Percentiles rank a stretch among this genome's conserved stretches.
Evolutionary conservation across 2,329 filamentous ascomycete genomes (phyloP).

Genomic region (Ophiostoma himal-ulmi): DNA sequence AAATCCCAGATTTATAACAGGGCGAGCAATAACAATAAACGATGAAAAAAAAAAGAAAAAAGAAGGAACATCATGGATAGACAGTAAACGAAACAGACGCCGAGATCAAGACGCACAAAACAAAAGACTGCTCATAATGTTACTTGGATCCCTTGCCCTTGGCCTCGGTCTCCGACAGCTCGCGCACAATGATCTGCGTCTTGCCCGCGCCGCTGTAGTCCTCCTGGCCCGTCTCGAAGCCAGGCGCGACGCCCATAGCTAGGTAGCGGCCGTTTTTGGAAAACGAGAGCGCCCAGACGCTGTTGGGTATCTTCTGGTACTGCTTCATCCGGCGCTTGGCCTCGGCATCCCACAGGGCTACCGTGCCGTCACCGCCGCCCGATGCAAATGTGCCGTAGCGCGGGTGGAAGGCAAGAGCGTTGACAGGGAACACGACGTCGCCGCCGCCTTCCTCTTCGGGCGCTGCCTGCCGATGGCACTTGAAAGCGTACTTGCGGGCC

Average conservation of each 20-base stretch:
- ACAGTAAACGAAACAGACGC: neutral
- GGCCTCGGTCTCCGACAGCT: constrained; percentile 81
- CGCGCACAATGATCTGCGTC: constrained; percentile 72
- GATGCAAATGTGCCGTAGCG: constrained; percentile 78
- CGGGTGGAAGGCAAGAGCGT: constrained; percentile 83
- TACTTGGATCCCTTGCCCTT: constrained; percentile 74
- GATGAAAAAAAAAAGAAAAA: neutral
- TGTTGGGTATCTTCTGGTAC: constrained; percentile 77
- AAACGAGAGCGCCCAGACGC: constrained; percentile 71
- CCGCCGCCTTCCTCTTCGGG: constrained; percentile 56
- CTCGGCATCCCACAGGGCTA: constrained; percentile 89
- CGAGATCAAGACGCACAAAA: neutral
- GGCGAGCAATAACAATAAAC: constrained; percentile 5
- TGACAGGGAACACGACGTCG: constrained; percentile 87
- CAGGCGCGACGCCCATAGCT: constrained; percentile 75
- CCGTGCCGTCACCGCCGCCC: constrained; percentile 82
- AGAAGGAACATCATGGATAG: neutral
- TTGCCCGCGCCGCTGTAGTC: constrained; percentile 67
- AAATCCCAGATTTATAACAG: constrained; percentile 15
- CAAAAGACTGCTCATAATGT: neutral
- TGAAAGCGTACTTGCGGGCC: constrained; percentile 95
- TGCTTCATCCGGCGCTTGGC: constrained; percentile 85
- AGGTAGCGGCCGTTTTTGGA: constrained; percentile 70
- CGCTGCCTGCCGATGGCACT: constrained; percentile 80
- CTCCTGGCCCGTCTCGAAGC: constrained; percentile 82